Conservation (phyloP, 2,329 filamentous ascomycete species). For the Torrubiella hemipterigena region DNA sequence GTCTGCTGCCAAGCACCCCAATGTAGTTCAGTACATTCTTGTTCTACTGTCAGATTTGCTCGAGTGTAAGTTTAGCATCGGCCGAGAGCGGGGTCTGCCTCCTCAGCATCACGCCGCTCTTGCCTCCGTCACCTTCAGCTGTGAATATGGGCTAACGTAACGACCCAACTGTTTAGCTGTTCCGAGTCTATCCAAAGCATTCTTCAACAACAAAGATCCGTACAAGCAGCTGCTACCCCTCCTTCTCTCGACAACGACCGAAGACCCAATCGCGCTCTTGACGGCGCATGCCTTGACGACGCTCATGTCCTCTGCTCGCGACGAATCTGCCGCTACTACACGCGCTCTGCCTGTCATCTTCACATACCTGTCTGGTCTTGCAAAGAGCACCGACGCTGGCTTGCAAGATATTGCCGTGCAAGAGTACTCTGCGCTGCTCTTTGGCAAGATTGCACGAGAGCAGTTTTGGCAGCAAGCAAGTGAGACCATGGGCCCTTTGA, state of each 20-base stretch:
- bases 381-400: conserved; percentile 76
- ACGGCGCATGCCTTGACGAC: conserved; percentile 77
- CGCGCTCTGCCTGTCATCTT: conserved; percentile 73
- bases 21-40: conserved; percentile 91
- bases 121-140: background rate
- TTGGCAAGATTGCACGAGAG: conserved; percentile 59
- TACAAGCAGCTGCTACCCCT: conserved; percentile 78
- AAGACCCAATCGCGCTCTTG: conserved; percentile 78
- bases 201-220: conserved; percentile 65
- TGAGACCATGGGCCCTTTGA: conserved; percentile 71
- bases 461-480: conserved; percentile 86
- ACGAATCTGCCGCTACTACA: conserved; percentile 53
- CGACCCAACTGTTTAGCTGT: conserved; percentile 48
- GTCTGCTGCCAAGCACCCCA: conserved; percentile 70
- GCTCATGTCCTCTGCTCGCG: conserved; percentile 58
- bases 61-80: conserved; percentile 66
- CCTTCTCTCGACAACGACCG: conserved; percentile 62
- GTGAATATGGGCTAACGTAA: background rate
- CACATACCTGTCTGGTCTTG: conserved; percentile 72
- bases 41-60: conserved; percentile 82
- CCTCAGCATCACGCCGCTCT: no score
- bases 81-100: no score
- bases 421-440: conserved; percentile 75
- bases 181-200: conserved; percentile 62
- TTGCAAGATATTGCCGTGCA: conserved; percentile 94